phyloP scores from a whole-genome alignment of 2,329 filamentous ascomycete genomes.

The Pezicula radicicola region DNA sequence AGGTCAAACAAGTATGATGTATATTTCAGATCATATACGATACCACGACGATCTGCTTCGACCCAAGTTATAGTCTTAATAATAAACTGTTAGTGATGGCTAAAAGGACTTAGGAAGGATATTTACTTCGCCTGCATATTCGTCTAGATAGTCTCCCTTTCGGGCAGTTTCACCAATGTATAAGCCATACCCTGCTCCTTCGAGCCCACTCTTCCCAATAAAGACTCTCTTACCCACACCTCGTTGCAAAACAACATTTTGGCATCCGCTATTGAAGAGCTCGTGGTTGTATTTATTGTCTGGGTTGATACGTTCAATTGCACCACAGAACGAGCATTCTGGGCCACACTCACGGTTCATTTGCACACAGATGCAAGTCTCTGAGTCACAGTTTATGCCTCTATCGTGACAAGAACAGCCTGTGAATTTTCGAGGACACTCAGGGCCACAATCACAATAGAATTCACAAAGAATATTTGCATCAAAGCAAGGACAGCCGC shows the following conservation, averaged over 20 bases:
- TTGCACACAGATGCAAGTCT: conserved; percentile 68
- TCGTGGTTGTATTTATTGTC: conserved; percentile 58
- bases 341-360: conserved; percentile 80
- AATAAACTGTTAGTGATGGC: background rate
- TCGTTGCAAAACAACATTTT: conserved; percentile 71
- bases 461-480: conserved; percentile 68
- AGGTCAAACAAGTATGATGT: conserved; percentile 49
- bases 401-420: conserved; percentile 61
- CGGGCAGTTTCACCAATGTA: conserved; percentile 48
- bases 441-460: conserved; percentile 61
- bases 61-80: conserved; percentile 50
- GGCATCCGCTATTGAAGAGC: conserved; percentile 58
- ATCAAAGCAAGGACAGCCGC: conserved; percentile 59
- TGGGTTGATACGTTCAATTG: conserved; percentile 65
- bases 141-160: conserved; percentile 70
- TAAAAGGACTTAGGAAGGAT: background rate
- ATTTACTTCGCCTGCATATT: conserved; percentile 72
- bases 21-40: conserved; percentile 32
- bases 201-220: conserved; percentile 67
- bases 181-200: conserved; percentile 69
- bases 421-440: conserved; percentile 63
- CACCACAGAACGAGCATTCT: conserved; percentile 69
- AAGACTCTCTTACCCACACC: conserved; percentile 62
- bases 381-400: conserved; percentile 56
- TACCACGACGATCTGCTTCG: conserved; percentile 25